phyloP scores from a whole-genome alignment of 495 filamentous ascomycete genomes.

The Hamigera avellanea region DNA sequence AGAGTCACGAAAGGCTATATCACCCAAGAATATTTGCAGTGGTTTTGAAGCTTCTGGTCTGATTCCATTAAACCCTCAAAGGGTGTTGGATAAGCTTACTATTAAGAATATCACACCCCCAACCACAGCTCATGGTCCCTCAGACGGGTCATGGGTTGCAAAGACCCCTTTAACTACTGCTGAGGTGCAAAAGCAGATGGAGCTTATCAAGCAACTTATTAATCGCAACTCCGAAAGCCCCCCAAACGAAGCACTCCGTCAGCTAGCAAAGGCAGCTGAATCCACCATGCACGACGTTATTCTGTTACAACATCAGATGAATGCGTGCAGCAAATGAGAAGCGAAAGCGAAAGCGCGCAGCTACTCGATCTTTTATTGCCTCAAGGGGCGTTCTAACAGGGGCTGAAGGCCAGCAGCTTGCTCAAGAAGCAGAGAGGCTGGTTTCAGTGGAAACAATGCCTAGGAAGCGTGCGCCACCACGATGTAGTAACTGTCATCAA shows the following conservation, averaged over 20 bases:
- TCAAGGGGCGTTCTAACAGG: neutral
- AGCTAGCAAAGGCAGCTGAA: no score
- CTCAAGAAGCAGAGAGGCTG: neutral
- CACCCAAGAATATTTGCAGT: neutral
- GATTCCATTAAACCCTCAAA: neutral
- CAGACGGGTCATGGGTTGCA: no score
- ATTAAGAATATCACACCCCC: neutral
- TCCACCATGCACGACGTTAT: neutral
- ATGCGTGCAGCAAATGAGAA: neutral
- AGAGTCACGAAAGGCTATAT: neutral
- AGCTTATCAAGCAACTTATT: no score
- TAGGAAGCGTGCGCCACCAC: neutral
- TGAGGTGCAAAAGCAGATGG: no score
- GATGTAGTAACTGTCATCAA: neutral
- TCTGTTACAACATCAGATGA: neutral
- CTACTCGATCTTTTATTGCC: neutral
- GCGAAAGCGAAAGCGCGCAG: neutral
- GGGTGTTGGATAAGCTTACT: neutral
- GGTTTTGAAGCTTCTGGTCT: neutral
- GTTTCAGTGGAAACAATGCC: neutral
- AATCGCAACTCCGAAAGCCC: no score
- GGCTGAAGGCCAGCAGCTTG: conserved; percentile 1
- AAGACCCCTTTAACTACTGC: no score
- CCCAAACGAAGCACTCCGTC: no score
- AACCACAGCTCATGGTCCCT: neutral